These are phyloP conservation scores for Mesotaenium endlicherianum DNA, from an alignment of 139 green algal genomes.

Conservation along the genomic window DNA sequence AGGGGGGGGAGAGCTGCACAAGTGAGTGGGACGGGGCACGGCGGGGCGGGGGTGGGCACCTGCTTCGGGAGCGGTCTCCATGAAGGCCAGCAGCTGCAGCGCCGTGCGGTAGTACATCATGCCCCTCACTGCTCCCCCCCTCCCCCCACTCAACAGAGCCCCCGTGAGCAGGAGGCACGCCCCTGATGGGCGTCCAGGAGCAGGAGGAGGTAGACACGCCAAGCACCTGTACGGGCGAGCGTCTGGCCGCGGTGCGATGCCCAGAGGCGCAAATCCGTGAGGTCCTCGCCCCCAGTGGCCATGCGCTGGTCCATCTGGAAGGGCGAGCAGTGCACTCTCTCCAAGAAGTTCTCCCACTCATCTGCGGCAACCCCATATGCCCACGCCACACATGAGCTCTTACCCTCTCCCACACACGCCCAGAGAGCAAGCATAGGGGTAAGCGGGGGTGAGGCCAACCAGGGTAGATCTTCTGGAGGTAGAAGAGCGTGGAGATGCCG, in stretches of 20 bases:
- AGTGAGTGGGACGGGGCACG: too few relatives aligned
- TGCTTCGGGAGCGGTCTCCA: slow-evolving; percentile 24
- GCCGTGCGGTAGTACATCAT: slow-evolving; percentile 54
- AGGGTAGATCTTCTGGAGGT: slow-evolving; percentile 53
- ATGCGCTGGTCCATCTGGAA: slow-evolving; percentile 24
- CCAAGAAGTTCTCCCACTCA: slow-evolving; percentile 52
- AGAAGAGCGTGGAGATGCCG: slow-evolving; percentile 51
- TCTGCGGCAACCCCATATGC: slow-evolving; percentile 10
- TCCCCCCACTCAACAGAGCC: too few relatives aligned
- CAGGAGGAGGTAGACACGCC: too few relatives aligned
- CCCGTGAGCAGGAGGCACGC: too few relatives aligned
- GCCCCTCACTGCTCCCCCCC: slow-evolving; percentile 24
- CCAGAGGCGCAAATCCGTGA: slow-evolving; percentile 78
- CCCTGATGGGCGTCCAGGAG: too few relatives aligned
- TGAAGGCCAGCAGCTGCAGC: slow-evolving; percentile 29
- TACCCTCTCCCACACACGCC: not conserved
- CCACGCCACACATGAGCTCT: not conserved
- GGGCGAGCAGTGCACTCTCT: slow-evolving; percentile 15
- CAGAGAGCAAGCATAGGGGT: not conserved
- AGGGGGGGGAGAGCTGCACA: too few relatives aligned
- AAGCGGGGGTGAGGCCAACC: not conserved
- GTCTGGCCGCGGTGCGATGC: slow-evolving; percentile 80
- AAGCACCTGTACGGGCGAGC: slow-evolving; percentile 68
- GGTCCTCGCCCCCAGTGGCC: slow-evolving; percentile 37
- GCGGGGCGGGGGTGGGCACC: too few relatives aligned